Conservation (phyloP, 2,329 filamentous ascomycete species). For the Fusarium napiforme region DNA sequence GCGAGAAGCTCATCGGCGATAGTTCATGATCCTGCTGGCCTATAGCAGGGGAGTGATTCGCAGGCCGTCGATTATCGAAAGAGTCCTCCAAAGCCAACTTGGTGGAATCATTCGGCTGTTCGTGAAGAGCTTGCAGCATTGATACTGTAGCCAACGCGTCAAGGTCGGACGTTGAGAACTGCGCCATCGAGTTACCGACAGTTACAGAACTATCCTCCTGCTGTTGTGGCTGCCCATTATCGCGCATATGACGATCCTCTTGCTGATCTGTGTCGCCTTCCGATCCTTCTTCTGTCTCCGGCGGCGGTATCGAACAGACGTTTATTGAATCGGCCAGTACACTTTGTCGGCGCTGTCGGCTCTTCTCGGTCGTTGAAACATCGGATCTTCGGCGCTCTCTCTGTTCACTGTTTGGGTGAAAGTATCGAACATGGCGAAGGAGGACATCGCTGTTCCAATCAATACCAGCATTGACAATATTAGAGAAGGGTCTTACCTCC, state of each 20-base stretch:
- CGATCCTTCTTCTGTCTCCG: background rate
- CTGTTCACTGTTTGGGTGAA: background rate
- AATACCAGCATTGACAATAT: background rate
- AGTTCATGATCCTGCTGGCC: background rate
- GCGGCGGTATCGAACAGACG: background rate
- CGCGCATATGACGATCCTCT: too few species aligned
- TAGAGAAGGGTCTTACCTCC: background rate
- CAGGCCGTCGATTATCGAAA: background rate
- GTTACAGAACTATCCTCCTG: fast-evolving
- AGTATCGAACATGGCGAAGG: background rate
- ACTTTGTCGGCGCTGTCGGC: background rate
- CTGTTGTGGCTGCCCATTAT: background rate
- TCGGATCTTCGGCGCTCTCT: background rate
- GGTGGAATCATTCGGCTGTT: background rate
- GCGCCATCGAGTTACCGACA: background rate
- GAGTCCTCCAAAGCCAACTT: background rate
- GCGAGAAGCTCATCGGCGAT: background rate
- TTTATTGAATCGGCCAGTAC: background rate
- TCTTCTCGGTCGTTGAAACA: background rate
- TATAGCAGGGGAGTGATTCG: fast-evolving
- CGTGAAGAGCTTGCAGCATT: background rate
- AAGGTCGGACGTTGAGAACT: background rate
- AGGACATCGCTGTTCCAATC: background rate
- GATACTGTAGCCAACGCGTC: background rate
- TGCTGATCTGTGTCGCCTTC: background rate